Percentiles rank a stretch among this genome's conserved stretches.
Conservation (phyloP, 2,329 filamentous ascomycete genomes). For the Paracorniculantispora psalliotae region DNA sequence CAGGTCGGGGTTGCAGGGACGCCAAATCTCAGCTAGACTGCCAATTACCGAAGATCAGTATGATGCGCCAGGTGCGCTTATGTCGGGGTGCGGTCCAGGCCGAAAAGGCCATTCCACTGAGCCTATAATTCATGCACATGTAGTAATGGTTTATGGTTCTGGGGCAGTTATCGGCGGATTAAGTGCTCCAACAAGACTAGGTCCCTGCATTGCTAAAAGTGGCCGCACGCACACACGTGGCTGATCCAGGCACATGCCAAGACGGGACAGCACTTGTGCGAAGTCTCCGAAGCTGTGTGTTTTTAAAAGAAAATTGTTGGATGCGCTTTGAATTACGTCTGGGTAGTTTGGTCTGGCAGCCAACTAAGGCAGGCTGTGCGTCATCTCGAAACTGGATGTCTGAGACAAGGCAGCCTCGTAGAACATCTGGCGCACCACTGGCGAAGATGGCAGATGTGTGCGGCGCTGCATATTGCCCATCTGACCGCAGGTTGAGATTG, state of each 20-base stretch:
- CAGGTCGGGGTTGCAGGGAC: background rate
- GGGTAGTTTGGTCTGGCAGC: too few species aligned
- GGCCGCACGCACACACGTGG: background rate
- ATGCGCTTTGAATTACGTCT: too few species aligned
- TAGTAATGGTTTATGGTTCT: background rate
- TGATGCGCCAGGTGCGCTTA: background rate
- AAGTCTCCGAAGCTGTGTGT: background rate
- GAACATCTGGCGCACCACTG: too few species aligned
- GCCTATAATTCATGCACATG: conserved; percentile 4
- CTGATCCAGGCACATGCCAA: background rate
- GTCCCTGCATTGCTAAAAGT: background rate
- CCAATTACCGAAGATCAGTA: background rate
- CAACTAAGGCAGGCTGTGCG: too few species aligned
- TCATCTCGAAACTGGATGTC: too few species aligned
- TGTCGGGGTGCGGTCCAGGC: background rate
- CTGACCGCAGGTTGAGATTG: too few species aligned
- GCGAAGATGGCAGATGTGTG: too few species aligned
- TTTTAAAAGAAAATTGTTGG: too few species aligned
- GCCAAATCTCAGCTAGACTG: background rate
- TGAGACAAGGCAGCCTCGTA: too few species aligned
- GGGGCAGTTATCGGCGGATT: background rate
- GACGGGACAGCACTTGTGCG: background rate
- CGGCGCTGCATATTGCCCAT: too few species aligned
- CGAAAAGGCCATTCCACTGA: background rate
- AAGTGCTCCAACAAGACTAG: background rate